Evolutionary conservation across 176 grass and related monocot species (phyloP).

Genomic region (Lolium multiflorum): DNA sequence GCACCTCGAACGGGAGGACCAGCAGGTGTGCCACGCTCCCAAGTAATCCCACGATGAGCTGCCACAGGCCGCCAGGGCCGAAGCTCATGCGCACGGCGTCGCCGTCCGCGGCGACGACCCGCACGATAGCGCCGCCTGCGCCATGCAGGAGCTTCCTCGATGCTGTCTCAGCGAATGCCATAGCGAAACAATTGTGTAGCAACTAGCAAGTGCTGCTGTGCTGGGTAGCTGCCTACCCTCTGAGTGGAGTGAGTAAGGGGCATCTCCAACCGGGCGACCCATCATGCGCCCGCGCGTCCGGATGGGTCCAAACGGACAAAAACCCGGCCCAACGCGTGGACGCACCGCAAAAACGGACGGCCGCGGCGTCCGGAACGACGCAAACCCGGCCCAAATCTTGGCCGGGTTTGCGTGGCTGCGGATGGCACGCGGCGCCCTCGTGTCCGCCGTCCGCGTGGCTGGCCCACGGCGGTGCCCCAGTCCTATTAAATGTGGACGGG

Average conservation of each 20-base stretch:
- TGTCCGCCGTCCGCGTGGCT: too few relatives aligned
- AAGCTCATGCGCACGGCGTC: slow-evolving; percentile 22
- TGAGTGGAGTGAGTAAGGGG: neutral
- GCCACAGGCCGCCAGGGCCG: slow-evolving; percentile 30
- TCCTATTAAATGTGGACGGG: too few relatives aligned
- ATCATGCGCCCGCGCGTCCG: neutral
- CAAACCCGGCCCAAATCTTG: too few relatives aligned
- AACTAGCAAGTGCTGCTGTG: neutral
- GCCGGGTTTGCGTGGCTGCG: too few relatives aligned
- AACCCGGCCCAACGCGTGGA: too few relatives aligned
- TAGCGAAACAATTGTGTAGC: neutral
- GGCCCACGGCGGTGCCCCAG: too few relatives aligned
- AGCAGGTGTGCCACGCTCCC: neutral
- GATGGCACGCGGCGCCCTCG: too few relatives aligned
- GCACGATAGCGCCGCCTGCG: neutral
- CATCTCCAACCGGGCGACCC: neutral
- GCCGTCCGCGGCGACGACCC: neutral
- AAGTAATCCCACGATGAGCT: slow-evolving; percentile 16
- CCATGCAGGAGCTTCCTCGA: slow-evolving; percentile 49
- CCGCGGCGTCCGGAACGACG: too few relatives aligned
- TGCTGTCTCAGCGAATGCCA: slow-evolving; percentile 30
- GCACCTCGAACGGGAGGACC: neutral
- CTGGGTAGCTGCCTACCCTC: too few relatives aligned
- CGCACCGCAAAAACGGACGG: too few relatives aligned
- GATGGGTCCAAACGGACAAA: too few relatives aligned